These are phyloP conservation scores for Lentinula lateritia DNA, from an alignment of 768 basidiomycete genomes.

Conservation along the genomic window DNA sequence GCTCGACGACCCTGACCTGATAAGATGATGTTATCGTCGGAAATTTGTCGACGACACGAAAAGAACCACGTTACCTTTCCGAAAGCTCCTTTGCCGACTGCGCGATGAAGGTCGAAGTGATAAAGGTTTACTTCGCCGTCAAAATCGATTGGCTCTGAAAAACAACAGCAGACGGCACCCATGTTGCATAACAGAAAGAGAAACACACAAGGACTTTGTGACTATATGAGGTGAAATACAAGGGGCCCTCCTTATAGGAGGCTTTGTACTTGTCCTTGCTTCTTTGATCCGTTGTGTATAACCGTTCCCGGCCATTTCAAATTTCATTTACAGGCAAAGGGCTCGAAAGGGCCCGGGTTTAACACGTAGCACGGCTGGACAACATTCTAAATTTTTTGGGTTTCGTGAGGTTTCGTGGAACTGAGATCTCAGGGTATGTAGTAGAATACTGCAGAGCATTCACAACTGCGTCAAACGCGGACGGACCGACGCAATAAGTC, in stretches of 20 bases:
- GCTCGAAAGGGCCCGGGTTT: background rate
- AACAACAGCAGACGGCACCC: constrained; percentile 17
- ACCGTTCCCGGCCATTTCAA: background rate
- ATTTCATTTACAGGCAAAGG: background rate
- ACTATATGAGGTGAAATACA: background rate
- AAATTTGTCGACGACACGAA: background rate
- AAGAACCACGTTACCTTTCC: constrained; percentile 65
- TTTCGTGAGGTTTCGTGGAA: too few relatives aligned
- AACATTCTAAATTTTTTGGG: too few relatives aligned
- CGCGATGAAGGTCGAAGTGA: constrained; percentile 94
- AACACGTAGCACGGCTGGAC: too few relatives aligned
- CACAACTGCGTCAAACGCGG: too few relatives aligned
- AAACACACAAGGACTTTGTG: background rate
- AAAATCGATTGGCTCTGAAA: constrained; percentile 80
- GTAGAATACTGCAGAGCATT: too few relatives aligned
- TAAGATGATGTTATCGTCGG: constrained; percentile 6
- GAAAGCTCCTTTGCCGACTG: constrained; percentile 96
- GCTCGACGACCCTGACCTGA: constrained; percentile 95
- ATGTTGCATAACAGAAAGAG: constrained; percentile 4
- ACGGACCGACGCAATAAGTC: background rate
- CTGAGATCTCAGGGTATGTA: too few relatives aligned
- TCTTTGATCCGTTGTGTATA: background rate
- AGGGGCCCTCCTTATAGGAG: background rate
- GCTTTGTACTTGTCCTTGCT: background rate
- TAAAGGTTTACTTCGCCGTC: constrained; percentile 83